Evolutionary conservation across 306 rosid species (phyloP).

Genomic region (Cicer pinnatifidum): DNA sequence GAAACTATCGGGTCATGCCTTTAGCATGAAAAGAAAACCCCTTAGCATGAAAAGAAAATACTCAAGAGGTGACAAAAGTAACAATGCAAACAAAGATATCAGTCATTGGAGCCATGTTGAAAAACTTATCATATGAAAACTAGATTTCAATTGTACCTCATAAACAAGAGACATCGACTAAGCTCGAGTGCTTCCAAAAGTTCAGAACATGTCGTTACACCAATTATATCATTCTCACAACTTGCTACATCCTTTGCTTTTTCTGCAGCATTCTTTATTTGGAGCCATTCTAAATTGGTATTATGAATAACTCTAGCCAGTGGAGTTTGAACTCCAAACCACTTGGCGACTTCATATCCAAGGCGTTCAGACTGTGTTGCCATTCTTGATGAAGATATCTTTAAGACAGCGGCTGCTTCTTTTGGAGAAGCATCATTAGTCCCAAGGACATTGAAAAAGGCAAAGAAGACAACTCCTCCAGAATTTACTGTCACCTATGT

Average conservation of each 20-base stretch:
- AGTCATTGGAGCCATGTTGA: background rate
- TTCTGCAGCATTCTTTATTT: conserved; percentile 90
- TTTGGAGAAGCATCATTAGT: conserved; percentile 52
- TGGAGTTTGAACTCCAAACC: conserved; percentile 90
- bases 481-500: conserved; percentile 91
- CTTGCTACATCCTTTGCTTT: conserved; percentile 72
- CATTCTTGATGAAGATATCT: conserved; percentile 96
- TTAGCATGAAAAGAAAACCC: background rate
- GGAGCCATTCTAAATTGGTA: conserved; percentile 80
- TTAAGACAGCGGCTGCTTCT: conserved; percentile 91
- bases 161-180: conserved; percentile 77
- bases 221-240: conserved; percentile 71
- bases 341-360: conserved; percentile 91
- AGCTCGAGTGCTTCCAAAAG: conserved; percentile 97
- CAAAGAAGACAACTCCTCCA: conserved; percentile 99
- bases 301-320: conserved; percentile 94
- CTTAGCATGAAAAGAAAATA: background rate
- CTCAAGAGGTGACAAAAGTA: background rate
- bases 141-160: conserved; percentile 65
- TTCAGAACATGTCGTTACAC: conserved; percentile 85
- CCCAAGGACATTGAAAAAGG: conserved; percentile 64
- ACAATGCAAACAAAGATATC: conserved; percentile 17
- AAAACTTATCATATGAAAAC: conserved; percentile 29
- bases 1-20: background rate
- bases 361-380: conserved; percentile 97